phyloP scores from a whole-genome alignment of 139 green algal genomes.

The Chlamydomonas incerta region DNA sequence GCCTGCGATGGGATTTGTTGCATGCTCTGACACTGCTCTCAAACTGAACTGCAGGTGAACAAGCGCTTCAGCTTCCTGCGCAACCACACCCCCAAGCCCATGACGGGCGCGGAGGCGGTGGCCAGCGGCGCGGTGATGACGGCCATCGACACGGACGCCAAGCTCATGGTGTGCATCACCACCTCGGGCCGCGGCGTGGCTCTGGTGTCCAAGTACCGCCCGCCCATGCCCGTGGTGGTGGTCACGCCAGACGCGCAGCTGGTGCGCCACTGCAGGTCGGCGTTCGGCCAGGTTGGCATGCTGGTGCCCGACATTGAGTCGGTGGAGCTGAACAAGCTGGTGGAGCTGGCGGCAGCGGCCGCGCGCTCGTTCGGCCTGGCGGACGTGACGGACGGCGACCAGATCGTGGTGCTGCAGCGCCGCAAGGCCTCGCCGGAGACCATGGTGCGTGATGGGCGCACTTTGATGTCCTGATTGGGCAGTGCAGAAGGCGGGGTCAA shows the following conservation, averaged over 20 bases:
- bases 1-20: too few relatives aligned
- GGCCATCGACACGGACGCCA: conserved; percentile 79
- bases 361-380: conserved; percentile 6
- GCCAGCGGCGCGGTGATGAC: conserved; percentile 59
- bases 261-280: conserved; percentile 60
- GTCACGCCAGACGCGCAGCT: conserved; percentile 58
- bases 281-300: conserved; percentile 46
- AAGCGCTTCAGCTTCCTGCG: conserved; percentile 71
- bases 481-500: too few relatives aligned
- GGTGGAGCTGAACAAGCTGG: background rate
- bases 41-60: conserved; percentile 47
- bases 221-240: conserved; percentile 65
- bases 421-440: conserved; percentile 17
- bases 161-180: conserved; percentile 73
- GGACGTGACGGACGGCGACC: conserved; percentile 38
- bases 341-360: conserved; percentile 10
- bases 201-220: conserved; percentile 73
- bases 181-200: conserved; percentile 54
- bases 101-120: conserved; percentile 63
- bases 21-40: too few relatives aligned
- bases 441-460: background rate
- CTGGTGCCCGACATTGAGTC: conserved; percentile 36
- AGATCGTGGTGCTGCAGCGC: conserved; percentile 55
- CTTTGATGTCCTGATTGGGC: too few relatives aligned
- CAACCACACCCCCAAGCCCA: conserved; percentile 68